Evolutionary conservation across 2,329 filamentous ascomycete genomes (phyloP), one percentile per base, ranked within the genome.

Genomic region (Gliomastix tumulicola): DNA sequence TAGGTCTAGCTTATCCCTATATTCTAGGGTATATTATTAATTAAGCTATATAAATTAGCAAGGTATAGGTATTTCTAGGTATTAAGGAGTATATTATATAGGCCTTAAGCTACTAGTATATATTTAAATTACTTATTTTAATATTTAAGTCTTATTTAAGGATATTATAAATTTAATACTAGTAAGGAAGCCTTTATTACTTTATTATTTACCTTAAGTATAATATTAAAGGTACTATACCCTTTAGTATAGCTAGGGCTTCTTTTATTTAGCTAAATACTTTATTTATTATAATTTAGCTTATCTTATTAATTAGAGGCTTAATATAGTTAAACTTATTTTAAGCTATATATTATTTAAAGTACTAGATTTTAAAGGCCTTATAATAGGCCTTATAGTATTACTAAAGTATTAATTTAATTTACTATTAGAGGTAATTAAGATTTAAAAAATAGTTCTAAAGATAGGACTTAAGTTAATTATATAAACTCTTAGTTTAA

Each of bases 391-490:
- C 22, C n/a, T 9, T 25, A 25, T 25, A 9, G n/a, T 25, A 9
- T 25, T 25, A 9, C n/a, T 9, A n/a, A 9, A 25, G 9, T 25
- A 25, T 25, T 25, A 25, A 25, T n/a, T 25, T 25, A 25, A 25
- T 9, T 9, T 36, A 36, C n/a, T 25, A 25, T 25, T 25, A 9
- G n/a, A 25, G 22, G n/a, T 25, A 25, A 25, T 25, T 9, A 25
- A 25, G n/a, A 25, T 25, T 9, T 9, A n/a, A 25, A 25, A 9
- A 25, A 25, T 9, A 25, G 22, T 25, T 25, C 9, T 25, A 25
- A 9, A 25, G n/a, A 32, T 32, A 32, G 30, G 28, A 17, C 32
- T n/a, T 27, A 30, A 35, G 25, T 33, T 30, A 18, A 16, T 22
- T 15, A 19, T 30, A 30, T 18, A 20, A 8, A 20, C 17, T 31